Conservation (phyloP, 148 eudicot genomes). For the Amaranthus hypochondriacus region DNA sequence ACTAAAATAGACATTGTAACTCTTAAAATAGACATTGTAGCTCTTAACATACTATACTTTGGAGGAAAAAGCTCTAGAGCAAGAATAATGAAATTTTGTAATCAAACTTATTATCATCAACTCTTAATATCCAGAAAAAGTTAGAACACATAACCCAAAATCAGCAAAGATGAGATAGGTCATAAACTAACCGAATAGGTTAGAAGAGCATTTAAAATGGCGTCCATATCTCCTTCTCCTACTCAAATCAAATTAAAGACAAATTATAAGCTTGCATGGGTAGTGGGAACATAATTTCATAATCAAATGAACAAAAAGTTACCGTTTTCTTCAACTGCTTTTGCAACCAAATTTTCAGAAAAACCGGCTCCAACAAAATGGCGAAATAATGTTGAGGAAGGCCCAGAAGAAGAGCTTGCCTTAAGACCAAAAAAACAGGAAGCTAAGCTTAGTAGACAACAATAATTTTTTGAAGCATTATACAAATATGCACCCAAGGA, state of each 20-base stretch:
- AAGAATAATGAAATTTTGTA: too few relatives aligned
- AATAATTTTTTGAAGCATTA: background rate
- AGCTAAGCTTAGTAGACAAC: conserved; percentile 4
- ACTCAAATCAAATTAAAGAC: conserved; percentile 2
- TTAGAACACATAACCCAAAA: background rate
- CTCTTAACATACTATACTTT: too few relatives aligned
- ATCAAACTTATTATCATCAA: too few relatives aligned
- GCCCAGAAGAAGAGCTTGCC: conserved; percentile 65
- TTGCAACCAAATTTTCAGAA: conserved; percentile 44
- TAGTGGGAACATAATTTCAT: background rate
- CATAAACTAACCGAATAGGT: background rate
- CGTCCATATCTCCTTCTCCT: conserved; percentile 49
- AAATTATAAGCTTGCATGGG: conserved; percentile 18
- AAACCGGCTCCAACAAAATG: conserved; percentile 61
- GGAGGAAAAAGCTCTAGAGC: too few relatives aligned
- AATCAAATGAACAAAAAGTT: conserved; percentile 7
- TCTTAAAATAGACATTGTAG: too few relatives aligned
- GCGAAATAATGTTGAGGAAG: conserved; percentile 39
- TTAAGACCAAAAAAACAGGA: conserved; percentile 15
- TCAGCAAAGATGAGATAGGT: background rate
- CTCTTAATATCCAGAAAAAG: background rate
- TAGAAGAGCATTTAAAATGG: conserved; percentile 33
- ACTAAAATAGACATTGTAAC: too few relatives aligned
- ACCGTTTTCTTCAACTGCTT: conserved; percentile 67
- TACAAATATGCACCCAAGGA: background rate